Conservation (phyloP, 1,284 basidiomycete species). For the Rhodotorula sp. region DNA sequence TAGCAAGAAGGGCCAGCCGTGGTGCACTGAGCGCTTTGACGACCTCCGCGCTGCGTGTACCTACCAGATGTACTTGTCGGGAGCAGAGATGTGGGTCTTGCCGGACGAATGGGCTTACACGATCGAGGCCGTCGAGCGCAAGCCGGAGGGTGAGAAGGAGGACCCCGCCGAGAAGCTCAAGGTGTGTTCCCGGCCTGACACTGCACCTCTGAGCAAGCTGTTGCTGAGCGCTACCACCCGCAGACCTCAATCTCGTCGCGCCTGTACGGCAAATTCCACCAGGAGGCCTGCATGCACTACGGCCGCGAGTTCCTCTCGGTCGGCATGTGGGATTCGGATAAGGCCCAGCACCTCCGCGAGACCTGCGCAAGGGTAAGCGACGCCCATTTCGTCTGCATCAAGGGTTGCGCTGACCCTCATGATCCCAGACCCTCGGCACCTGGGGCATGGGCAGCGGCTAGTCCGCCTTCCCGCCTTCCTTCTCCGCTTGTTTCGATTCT, state of each 20-base stretch:
- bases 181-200: constrained; percentile 21
- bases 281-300: constrained; percentile 48
- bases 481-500: background rate
- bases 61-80: constrained; percentile 47
- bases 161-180: constrained; percentile 44
- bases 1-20: constrained; percentile 44
- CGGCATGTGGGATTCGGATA: constrained; percentile 43
- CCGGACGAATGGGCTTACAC: constrained; percentile 46
- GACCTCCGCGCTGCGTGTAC: constrained; percentile 43
- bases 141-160: constrained; percentile 23
- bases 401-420: no score
- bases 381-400: no score
- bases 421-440: constrained; percentile 30
- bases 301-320: constrained; percentile 46
- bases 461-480: background rate
- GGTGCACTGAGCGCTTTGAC: constrained; percentile 47
- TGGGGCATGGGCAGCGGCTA: constrained; percentile 28
- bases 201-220: background rate
- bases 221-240: background rate
- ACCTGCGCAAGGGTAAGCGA: constrained; percentile 31
- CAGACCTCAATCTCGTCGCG: constrained; percentile 44
- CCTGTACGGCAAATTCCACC: constrained; percentile 46
- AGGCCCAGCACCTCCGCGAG: constrained; percentile 42
- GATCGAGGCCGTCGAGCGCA: constrained; percentile 41
- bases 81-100: constrained; percentile 46